These are phyloP conservation scores for Chimonanthus salicifolius DNA, from an alignment of 164 flowering plant genomes.

Conservation along the genomic window DNA sequence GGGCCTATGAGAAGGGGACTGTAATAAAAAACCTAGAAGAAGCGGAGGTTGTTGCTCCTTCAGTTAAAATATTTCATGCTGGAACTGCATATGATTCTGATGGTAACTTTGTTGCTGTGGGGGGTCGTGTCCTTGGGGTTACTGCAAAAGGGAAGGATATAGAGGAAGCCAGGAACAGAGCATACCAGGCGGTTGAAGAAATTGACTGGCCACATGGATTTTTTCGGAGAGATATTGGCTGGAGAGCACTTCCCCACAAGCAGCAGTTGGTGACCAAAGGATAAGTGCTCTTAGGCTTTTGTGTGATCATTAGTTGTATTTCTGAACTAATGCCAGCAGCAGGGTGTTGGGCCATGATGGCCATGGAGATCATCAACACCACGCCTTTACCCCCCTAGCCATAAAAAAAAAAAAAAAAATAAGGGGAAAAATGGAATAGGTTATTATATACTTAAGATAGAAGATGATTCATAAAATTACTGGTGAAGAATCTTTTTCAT, in stretches of 20 bases:
- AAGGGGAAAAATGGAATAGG: background rate
- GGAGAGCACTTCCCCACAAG: constrained; percentile 62
- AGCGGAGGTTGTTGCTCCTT: constrained; percentile 18
- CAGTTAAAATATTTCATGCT: constrained; percentile 70
- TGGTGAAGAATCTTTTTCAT: too few relatives aligned
- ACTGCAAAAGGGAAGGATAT: constrained; percentile 16
- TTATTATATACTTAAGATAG: background rate
- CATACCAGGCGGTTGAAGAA: constrained; percentile 64
- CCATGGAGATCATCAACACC: background rate
- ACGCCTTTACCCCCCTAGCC: too few relatives aligned
- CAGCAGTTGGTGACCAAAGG: constrained; percentile 2
- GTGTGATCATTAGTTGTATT: too few relatives aligned
- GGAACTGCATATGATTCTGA: constrained; percentile 37
- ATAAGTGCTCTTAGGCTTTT: background rate
- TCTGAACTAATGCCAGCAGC: background rate
- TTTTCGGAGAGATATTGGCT: constrained; percentile 80
- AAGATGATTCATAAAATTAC: background rate
- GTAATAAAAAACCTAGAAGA: constrained; percentile 48
- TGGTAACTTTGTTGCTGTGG: constrained; percentile 66
- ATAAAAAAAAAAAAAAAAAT: too few relatives aligned
- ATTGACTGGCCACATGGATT: constrained; percentile 85
- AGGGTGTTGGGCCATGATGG: background rate
- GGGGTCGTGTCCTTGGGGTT: constrained; percentile 86
- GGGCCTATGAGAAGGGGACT: constrained; percentile 66
- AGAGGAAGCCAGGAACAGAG: constrained; percentile 38